Conservation (phyloP, 176 grass and related monocot genomes). For the Oryza glaberrima region DNA sequence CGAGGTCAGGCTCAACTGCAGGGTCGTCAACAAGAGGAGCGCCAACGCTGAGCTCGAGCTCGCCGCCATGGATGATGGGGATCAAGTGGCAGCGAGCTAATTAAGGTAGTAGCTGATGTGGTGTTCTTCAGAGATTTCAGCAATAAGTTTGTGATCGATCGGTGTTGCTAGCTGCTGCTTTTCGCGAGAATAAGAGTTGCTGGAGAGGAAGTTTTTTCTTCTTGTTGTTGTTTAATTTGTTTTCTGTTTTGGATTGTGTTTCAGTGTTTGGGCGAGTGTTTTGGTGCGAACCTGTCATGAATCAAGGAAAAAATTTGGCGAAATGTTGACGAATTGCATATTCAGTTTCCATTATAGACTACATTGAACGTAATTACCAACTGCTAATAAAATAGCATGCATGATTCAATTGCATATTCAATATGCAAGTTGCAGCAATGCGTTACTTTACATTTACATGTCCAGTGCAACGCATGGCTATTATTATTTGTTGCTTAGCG, state of each 20-base stretch:
- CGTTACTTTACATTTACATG: too few relatives aligned
- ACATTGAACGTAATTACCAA: too few relatives aligned
- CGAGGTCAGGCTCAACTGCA: slow-evolving; percentile 72
- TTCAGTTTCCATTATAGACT: too few relatives aligned
- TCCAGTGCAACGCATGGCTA: too few relatives aligned
- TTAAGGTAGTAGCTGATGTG: too few relatives aligned
- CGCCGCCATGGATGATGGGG: background rate
- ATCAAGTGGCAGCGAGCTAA: slow-evolving; percentile 5
- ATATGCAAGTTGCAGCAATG: too few relatives aligned
- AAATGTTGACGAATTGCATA: background rate
- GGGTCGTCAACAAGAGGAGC: slow-evolving; percentile 61
- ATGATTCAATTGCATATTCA: too few relatives aligned
- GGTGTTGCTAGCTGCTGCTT: background rate
- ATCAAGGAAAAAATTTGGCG: background rate
- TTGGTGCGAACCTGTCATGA: background rate
- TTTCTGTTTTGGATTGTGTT: background rate
- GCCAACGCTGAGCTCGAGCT: background rate
- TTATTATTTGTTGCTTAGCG: background rate
- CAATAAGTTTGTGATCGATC: background rate
- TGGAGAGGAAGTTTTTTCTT: background rate
- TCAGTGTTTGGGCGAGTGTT: background rate
- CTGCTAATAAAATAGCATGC: too few relatives aligned
- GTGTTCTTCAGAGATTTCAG: background rate
- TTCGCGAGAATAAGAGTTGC: slow-evolving; percentile 19
- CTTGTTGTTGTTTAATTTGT: background rate